These are phyloP conservation scores for Aspergillus sp. DNA, from an alignment of 2,329 filamentous ascomycete species.

Conservation along the genomic window DNA sequence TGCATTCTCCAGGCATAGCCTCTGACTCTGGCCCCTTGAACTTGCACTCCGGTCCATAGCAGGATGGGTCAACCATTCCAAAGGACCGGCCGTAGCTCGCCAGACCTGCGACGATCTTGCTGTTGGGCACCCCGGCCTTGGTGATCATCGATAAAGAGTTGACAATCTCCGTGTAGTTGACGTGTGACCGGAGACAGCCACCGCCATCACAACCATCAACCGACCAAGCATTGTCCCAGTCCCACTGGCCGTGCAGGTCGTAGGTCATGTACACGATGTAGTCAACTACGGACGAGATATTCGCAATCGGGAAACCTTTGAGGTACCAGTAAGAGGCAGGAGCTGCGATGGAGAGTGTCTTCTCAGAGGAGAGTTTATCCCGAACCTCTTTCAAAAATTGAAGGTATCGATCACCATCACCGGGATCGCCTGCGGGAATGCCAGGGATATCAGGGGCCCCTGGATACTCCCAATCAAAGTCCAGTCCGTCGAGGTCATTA, in stretches of 20 bases:
- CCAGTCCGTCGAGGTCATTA: constrained; percentile 16
- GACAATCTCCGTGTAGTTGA: constrained; percentile 43
- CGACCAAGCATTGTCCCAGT: constrained; percentile 14
- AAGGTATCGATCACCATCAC: constrained; percentile 28
- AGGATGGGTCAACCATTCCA: constrained; percentile 32
- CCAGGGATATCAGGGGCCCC: constrained; percentile 38
- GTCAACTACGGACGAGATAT: constrained; percentile 32
- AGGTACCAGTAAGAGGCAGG: constrained; percentile 40
- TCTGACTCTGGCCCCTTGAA: constrained; percentile 34
- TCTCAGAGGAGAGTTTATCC: constrained; percentile 19
- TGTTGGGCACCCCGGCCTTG: constrained; percentile 13
- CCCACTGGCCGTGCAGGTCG: constrained; percentile 37
- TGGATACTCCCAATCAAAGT: constrained; percentile 21
- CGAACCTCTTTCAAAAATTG: constrained; percentile 30
- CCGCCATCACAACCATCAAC: constrained; percentile 10
- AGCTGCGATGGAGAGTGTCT: constrained; percentile 29
- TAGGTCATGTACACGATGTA: constrained; percentile 47
- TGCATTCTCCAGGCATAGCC: constrained; percentile 35
- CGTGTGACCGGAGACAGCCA: constrained; percentile 39
- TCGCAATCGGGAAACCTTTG: constrained; percentile 31
- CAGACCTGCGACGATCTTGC: constrained; percentile 35
- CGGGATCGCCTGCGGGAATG: constrained; percentile 27
- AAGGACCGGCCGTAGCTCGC: constrained; percentile 39
- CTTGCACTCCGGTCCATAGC: constrained; percentile 32
- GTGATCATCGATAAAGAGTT: constrained; percentile 34